Base-by-base conservation (phyloP, 345 rosid genomes). In the Noccaea caerulescens region DNA sequence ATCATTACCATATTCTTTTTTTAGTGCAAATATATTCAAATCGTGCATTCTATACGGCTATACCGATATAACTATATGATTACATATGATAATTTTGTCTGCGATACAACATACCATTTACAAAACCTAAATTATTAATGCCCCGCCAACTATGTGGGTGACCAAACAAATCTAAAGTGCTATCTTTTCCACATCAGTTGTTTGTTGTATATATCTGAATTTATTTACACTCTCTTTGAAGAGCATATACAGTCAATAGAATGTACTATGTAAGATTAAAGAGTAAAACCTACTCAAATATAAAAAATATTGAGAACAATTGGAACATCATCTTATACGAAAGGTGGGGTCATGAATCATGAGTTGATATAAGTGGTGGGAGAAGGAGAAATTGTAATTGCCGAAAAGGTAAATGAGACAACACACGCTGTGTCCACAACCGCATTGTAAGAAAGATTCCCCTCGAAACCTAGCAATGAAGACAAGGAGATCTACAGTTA, bases 331-430 rank as follows among this genome's bases (percentile, higher is more conserved):
- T 41, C 46, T 66, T 10, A 50, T 3, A 42, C 13, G 47, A 65
- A 56, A 60, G 50, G 63, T 74, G 63, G 62, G 73, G 55, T 5
- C 60, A 53, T 51, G 49, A 51, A 67, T 74, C 62, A 52, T 75
- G 47, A 67, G 56, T 58, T 68, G 63, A 50, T 51, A 7, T 34
- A 13, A 43, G 63, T 68, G 69, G 63, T 68, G 69, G 68, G 47
- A 52, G 63, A 52, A 74, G 30, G 34, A 53, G 56, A 73, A 73
- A 41, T 20, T 50, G 47, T 41, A 32, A 38, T 64, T 39, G 59
- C 44, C 59, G 32, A 57, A 63, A 64, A 63, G 49, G 52, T 41
- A 73, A 57, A 0, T 41, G 66, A 58, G 62, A 67, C 78, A 61
- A 50, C 72, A 59, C 63, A 66, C 59, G 63, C 63, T 67, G 18